Evolutionary conservation across 1,284 basidiomycete species (phyloP), one percentile per base, ranked within the genome.

Genomic region (Cutaneotrichosporon sp.): DNA sequence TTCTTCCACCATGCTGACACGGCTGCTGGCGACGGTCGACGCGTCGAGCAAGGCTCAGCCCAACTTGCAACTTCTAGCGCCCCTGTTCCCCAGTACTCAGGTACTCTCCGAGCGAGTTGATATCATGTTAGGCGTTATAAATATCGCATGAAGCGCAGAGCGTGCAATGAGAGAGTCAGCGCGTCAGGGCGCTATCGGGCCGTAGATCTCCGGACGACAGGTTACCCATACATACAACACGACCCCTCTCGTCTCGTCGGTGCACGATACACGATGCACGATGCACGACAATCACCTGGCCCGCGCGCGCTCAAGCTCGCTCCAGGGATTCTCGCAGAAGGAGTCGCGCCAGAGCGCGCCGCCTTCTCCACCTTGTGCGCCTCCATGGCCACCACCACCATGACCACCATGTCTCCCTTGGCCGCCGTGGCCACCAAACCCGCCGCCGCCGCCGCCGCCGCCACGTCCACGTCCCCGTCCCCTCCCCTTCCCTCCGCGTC

Each of bases 301-400:
- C 51, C 36, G 36, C 38, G 9, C 53, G n/a, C 34, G 32, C 53
- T 56, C 36, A 13, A 76, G 60, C 6, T 66, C 61, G 61, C 62
- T 62, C 76, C 76, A 77, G 13, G 76, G 76, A 60, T 77, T 74
- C 58, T 77, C 70, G 57, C 71, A 70, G 61, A 73, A 75, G 62
- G 73, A 73, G 40, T 72, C 70, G 42, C 73, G 70, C 65, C 70
- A 76, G 60, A 70, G 73, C 7, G 72, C 72, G 42, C 56, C 30
- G 18, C 52, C 62, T 16, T 36, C 40, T 16, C 31, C 21, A 7
- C 49, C 61, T 11, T 55, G 62, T 11, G 42, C 36, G 11, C 11
- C 60, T 58, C 34, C 63, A 56, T 32, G 34, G 34, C 34, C 34
- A 36, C 34, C 34, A 36, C 60, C 36, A 46, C 49, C 31, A 16